Conservation (phyloP, 768 basidiomycete species). For the Mrakia hoshinonis region DNA sequence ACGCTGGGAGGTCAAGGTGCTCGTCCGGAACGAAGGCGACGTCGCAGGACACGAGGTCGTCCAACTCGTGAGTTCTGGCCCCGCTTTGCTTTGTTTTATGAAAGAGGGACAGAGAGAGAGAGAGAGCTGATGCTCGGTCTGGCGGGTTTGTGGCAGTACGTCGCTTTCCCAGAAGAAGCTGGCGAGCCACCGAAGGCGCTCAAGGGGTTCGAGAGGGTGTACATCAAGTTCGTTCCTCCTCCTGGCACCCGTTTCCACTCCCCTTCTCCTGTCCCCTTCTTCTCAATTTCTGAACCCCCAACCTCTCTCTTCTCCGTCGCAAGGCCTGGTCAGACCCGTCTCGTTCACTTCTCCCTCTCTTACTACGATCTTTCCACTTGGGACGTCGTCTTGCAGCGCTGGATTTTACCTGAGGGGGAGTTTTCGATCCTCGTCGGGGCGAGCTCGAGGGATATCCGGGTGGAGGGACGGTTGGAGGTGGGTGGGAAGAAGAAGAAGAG, state of each 20-base stretch:
- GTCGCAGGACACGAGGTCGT: conserved; percentile 40
- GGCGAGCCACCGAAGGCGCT: conserved; percentile 20
- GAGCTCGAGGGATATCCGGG: conserved; percentile 1
- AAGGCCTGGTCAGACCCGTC: conserved; percentile 37
- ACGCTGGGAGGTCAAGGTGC: conserved; percentile 33
- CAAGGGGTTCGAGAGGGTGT: conserved; percentile 3
- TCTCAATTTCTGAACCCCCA: too few relatives aligned
- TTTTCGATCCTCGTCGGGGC: conserved; percentile 7
- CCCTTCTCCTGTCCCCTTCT: background rate
- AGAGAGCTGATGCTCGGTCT: too few relatives aligned
- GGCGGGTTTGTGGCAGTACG: conserved; percentile 47
- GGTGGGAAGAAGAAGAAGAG: background rate
- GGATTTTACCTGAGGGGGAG: conserved; percentile 14
- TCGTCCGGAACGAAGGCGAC: conserved; percentile 41
- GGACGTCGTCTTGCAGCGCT: conserved; percentile 21
- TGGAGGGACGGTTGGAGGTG: background rate
- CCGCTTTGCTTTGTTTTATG: background rate
- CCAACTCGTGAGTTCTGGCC: conserved; percentile 37
- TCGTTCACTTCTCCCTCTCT: conserved; percentile 10
- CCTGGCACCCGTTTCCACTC: background rate
- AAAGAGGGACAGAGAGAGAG: too few relatives aligned
- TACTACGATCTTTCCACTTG: conserved; percentile 23
- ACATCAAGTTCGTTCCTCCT: background rate
- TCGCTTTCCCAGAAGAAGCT: conserved; percentile 29
- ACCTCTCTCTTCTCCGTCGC: too few relatives aligned